Evolutionary conservation across 2,329 filamentous ascomycete genomes (phyloP).

Genomic region (Apiospora marii): DNA sequence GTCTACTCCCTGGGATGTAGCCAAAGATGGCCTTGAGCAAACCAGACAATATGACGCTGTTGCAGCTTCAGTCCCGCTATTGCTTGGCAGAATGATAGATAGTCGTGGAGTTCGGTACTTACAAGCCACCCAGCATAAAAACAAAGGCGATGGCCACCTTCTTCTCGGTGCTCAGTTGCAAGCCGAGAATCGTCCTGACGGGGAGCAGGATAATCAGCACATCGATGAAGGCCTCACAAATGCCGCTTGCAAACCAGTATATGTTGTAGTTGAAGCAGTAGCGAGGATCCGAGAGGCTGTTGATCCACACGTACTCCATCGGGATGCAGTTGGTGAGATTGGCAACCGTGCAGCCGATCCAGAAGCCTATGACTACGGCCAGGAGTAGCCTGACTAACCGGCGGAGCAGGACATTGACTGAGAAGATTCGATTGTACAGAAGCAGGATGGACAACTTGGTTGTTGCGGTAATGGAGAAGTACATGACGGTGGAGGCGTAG

Average conservation of each 20-base stretch:
- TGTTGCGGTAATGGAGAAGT: slow-evolving; percentile 39
- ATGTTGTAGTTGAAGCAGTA: slow-evolving; percentile 36
- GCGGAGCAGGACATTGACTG: slow-evolving; percentile 35
- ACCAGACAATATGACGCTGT: slow-evolving; percentile 29
- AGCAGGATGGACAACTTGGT: slow-evolving; percentile 44
- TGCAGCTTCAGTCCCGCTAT: background rate
- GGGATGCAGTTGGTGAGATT: slow-evolving; percentile 36
- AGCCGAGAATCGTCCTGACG: slow-evolving; percentile 31
- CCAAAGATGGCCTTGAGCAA: slow-evolving; percentile 28
- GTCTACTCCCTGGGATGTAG: background rate
- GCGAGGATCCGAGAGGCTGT: slow-evolving; percentile 30
- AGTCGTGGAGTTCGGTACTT: background rate
- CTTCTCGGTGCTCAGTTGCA: slow-evolving; percentile 28
- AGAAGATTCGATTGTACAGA: slow-evolving; percentile 44
- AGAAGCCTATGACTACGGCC: slow-evolving; percentile 33
- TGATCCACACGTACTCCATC: slow-evolving; percentile 33
- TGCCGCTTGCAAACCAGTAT: slow-evolving; percentile 31
- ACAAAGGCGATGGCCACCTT: slow-evolving; percentile 31
- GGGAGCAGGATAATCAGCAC: slow-evolving; percentile 32
- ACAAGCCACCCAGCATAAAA: slow-evolving; percentile 33
- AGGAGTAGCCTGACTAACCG: slow-evolving; percentile 32
- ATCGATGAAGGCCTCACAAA: slow-evolving; percentile 32
- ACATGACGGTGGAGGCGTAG: slow-evolving; percentile 39
- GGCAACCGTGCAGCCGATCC: slow-evolving; percentile 35
- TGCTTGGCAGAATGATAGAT: no score